These are phyloP conservation scores for Polychaeton citri DNA, from an alignment of 2,329 filamentous ascomycete species.

Conservation along the genomic window DNA sequence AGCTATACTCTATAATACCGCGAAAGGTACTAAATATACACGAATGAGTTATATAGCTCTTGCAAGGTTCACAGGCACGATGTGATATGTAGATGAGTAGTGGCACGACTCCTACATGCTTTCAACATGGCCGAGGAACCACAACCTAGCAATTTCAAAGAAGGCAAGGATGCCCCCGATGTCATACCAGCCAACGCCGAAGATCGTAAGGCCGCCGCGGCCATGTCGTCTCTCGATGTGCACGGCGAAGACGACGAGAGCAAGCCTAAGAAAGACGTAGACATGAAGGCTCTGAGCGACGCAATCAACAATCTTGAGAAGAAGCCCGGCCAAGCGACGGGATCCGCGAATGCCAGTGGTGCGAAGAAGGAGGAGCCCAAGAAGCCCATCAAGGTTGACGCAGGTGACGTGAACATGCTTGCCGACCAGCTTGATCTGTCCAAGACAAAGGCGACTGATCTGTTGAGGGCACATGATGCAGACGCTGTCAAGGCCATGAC, in stretches of 20 bases:
- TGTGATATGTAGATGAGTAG: too few species aligned
- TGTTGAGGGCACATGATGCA: conserved; percentile 59
- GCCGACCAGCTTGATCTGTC: conserved; percentile 60
- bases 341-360: conserved; percentile 1
- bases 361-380: conserved; percentile 14
- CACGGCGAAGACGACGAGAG: conserved; percentile 33
- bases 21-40: too few species aligned
- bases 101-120: too few species aligned
- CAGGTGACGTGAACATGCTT: conserved; percentile 55
- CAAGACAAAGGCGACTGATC: conserved; percentile 59
- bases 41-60: too few species aligned
- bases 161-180: conserved; percentile 47
- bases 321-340: conserved; percentile 5
- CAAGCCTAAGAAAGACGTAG: conserved; percentile 44
- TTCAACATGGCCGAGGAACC: conserved; percentile 48
- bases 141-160: conserved; percentile 44
- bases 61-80: too few species aligned
- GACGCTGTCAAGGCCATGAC: conserved; percentile 54
- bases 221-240: conserved; percentile 56
- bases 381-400: conserved; percentile 56
- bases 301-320: conserved; percentile 52
- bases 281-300: conserved; percentile 56
- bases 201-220: conserved; percentile 63
- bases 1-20: too few species aligned
- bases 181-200: conserved; percentile 48